phyloP scores from a whole-genome alignment of 1,284 basidiomycete genomes.

The Cutaneotrichosporon sp. region DNA sequence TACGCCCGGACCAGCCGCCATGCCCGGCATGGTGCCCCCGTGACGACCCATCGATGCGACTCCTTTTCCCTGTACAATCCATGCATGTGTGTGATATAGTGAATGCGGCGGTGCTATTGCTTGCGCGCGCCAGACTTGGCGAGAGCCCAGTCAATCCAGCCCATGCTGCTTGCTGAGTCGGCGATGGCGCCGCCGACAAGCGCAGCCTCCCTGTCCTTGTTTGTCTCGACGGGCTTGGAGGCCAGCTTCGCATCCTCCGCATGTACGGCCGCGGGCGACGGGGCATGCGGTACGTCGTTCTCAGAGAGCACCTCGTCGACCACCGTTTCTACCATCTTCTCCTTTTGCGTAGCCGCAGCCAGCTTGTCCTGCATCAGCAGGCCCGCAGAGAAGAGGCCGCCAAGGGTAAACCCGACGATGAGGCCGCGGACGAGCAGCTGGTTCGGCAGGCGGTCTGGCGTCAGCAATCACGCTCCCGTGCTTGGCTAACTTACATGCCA shows the following conservation, averaged over 20 bases:
- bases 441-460: constrained; percentile 38
- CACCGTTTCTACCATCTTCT: constrained; percentile 14
- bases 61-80: background rate
- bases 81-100: constrained; percentile 7
- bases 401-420: constrained; percentile 34
- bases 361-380: constrained; percentile 36
- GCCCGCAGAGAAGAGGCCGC: constrained; percentile 28
- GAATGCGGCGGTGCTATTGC: background rate
- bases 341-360: constrained; percentile 11
- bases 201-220: constrained; percentile 17
- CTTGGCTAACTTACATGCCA: constrained; percentile 30
- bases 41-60: background rate
- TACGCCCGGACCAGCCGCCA: background rate
- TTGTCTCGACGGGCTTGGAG: constrained; percentile 16
- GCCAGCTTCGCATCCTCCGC: too few species aligned
- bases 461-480: background rate
- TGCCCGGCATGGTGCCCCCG: background rate
- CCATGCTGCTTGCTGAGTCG: background rate
- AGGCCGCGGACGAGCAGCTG: constrained; percentile 33
- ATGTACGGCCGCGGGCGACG: too few species aligned
- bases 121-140: background rate
- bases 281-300: background rate
- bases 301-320: constrained; percentile 4
- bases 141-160: background rate
- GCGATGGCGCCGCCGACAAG: constrained; percentile 1